Percentiles rank a stretch among this genome's conserved stretches.
phyloP scores from a whole-genome alignment of 148 eudicot genomes.

The Vaccinium myrtillus region DNA sequence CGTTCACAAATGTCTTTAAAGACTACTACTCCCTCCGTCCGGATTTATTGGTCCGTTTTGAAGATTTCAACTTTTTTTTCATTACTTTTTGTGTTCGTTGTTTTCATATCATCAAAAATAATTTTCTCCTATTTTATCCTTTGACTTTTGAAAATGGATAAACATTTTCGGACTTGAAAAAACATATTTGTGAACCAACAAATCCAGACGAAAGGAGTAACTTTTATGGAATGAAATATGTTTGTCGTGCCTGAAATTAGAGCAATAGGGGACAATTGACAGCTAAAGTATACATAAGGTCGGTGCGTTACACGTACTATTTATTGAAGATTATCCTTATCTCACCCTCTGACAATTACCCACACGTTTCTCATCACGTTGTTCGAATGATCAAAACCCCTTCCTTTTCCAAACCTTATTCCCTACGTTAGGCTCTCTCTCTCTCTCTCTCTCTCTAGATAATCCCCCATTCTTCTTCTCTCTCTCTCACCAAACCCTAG shows the following conservation, averaged over 20 bases:
- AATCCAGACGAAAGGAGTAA: too few species aligned
- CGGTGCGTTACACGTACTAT: neutral
- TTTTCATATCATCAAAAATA: too few species aligned
- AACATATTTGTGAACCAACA: too few species aligned
- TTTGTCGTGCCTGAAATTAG: neutral
- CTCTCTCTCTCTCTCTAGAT: neutral
- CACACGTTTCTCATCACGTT: conserved; percentile 5
- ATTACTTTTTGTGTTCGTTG: too few species aligned
- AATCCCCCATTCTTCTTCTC: neutral
- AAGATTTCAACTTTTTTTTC: too few species aligned
- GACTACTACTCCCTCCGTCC: too few species aligned
- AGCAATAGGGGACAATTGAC: neutral
- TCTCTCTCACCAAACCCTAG: neutral
- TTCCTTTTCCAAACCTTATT: neutral
- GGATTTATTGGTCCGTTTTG: too few species aligned
- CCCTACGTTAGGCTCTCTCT: neutral
- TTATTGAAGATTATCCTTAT: neutral
- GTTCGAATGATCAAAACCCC: neutral
- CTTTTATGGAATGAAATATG: too few species aligned
- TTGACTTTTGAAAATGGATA: too few species aligned
- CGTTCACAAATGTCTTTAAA: too few species aligned
- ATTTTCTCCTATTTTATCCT: too few species aligned
- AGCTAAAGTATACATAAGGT: neutral
- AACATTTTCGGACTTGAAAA: too few species aligned
- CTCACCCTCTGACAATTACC: neutral